phyloP scores from a whole-genome alignment of 352 stramenopile genomes.

The Plasmopara halstedii region DNA sequence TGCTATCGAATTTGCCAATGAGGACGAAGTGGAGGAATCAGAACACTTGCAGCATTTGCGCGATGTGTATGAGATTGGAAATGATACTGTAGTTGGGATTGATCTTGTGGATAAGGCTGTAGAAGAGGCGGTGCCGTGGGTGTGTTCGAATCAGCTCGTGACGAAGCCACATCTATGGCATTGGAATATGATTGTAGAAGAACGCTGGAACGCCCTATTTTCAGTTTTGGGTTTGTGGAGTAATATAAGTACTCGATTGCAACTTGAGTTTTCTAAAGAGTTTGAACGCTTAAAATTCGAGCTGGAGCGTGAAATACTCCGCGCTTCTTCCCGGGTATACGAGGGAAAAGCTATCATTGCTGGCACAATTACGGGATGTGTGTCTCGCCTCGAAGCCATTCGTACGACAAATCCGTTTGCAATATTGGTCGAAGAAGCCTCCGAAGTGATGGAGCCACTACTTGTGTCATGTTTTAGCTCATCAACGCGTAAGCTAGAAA shows the following conservation, averaged over 20 bases:
- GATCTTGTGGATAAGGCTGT: constrained; percentile 24
- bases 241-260: constrained; percentile 16
- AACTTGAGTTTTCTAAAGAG: constrained; percentile 12
- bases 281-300: constrained; percentile 38
- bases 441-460: constrained; percentile 83
- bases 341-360: constrained; percentile 82
- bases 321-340: constrained; percentile 63
- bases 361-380: constrained; percentile 83
- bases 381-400: constrained; percentile 75
- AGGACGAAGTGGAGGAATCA: constrained; percentile 68
- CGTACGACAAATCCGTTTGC: constrained; percentile 79
- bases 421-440: constrained; percentile 83
- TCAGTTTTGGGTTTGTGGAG: constrained; percentile 21
- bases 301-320: constrained; percentile 52
- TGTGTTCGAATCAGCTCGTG: constrained; percentile 10
- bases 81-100: constrained; percentile 13
- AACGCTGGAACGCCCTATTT: constrained; percentile 41
- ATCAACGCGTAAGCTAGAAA: constrained; percentile 80
- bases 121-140: constrained; percentile 19
- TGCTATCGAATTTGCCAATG: constrained; percentile 26
- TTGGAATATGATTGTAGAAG: constrained; percentile 60
- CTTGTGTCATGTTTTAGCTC: constrained; percentile 78
- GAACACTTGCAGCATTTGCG: constrained; percentile 79
- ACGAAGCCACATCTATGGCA: constrained; percentile 37
- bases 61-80: constrained; percentile 66